Base-by-base conservation (phyloP, 225 moss, liverwort and hornwort species). In the Neckera pumila region DNA sequence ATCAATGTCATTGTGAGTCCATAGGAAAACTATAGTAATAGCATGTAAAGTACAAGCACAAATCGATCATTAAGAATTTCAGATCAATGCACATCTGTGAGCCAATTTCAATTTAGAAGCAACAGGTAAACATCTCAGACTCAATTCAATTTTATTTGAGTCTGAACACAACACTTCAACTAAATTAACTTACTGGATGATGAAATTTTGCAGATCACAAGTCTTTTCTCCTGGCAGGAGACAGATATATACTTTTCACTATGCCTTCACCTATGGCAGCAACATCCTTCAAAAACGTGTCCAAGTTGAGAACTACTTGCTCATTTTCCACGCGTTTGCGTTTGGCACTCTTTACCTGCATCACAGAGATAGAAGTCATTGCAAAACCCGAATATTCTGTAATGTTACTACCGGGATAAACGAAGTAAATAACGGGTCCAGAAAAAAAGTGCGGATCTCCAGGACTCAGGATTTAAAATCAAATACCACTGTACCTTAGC, bases 211-310 rank as follows among this genome's bases (percentile, higher is more conserved):
- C 40, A 69, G 73, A 71, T 92, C 88, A 92, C 80, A 87, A 26
- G 63, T 86, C 82, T 89, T 90, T 91, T 66, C 91, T 92, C 89
- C 87, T 89, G 21, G 81, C 91, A 84, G 92, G 84, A 89, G 92
- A 91, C 38, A 92, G 70, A 88, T 96, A 88, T 33, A 99, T 73
- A 88, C 90, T 93, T 57, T 90, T 96, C 31, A 99, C 95, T 81
- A 99, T 89, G 26, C 96, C 99, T 51, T 95, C 94, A 84, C 99
- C 97, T 59, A 91, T 85, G 40, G 59, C 92, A 87, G 91, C 89
- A 80, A 96, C 91, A 45, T 91, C 92, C 84, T 88, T 88, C 59
- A 96, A 70, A 59, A 99, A 87, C 11, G 54, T 86, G 61, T 92
- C 84, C 85, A 97, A 84, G 56, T 90, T 63, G 76, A 83, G 86